phyloP scores from a whole-genome alignment of 2,329 filamentous ascomycete genomes.

The Fusarium duplospermum region DNA sequence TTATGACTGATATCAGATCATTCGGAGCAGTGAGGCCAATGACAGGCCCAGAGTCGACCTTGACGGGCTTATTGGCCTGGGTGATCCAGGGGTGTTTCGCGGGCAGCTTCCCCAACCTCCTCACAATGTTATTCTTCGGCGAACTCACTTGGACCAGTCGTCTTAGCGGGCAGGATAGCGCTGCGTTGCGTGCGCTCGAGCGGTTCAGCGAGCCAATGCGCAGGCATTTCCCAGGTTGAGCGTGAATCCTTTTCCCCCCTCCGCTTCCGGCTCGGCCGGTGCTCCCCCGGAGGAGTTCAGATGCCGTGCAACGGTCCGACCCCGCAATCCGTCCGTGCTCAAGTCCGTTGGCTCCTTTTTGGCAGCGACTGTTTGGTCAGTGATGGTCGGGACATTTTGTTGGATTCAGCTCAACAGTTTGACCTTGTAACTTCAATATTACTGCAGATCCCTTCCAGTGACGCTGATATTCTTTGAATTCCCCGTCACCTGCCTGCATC shows the following conservation, averaged over 20 bases:
- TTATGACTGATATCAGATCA: slow-evolving; percentile 5
- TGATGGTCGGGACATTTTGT: neutral
- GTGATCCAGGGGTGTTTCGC: neutral
- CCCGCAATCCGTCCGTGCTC: slow-evolving; percentile 14
- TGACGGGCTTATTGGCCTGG: slow-evolving; percentile 22
- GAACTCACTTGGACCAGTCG: neutral
- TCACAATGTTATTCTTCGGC: neutral
- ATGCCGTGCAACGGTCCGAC: slow-evolving; percentile 24
- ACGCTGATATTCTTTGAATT: slow-evolving; percentile 8
- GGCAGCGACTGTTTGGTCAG: neutral
- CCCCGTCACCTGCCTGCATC: slow-evolving; percentile 12
- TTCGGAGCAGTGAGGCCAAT: slow-evolving; percentile 9
- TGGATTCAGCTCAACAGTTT: neutral
- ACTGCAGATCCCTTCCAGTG: neutral
- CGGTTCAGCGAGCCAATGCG: neutral
- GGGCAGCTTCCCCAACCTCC: neutral
- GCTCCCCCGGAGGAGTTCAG: neutral
- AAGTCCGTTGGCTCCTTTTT: neutral
- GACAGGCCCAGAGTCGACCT: neutral
- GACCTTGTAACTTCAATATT: neutral
- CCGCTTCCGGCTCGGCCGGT: slow-evolving; percentile 11
- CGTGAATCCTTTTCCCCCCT: neutral
- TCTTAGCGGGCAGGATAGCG: neutral
- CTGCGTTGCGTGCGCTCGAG: neutral
- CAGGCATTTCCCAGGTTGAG: neutral